Percentiles rank a stretch among this genome's conserved stretches.
Conservation (phyloP, 2,329 filamentous ascomycete species). For the Hypoxylon sp. region DNA sequence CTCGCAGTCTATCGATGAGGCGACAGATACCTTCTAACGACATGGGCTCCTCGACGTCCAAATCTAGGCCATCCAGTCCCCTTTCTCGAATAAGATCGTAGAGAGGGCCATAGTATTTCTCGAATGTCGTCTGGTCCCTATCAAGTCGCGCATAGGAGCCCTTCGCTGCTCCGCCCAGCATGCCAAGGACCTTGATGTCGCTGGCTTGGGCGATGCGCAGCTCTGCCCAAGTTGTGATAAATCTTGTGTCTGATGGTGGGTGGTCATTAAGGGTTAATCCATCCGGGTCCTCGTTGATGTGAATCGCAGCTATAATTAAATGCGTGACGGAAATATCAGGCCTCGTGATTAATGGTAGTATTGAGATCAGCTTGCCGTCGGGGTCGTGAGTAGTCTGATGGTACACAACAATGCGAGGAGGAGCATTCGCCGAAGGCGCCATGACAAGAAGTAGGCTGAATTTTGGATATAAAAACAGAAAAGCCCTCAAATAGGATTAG, state of each 20-base stretch:
- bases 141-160: conserved; percentile 73
- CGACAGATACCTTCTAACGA: conserved; percentile 71
- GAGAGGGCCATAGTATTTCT: conserved; percentile 76
- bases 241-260: conserved; percentile 70
- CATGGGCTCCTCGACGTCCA: conserved; percentile 81
- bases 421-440: conserved; percentile 34
- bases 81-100: conserved; percentile 68
- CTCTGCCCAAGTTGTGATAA: conserved; percentile 76
- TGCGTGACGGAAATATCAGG: conserved; percentile 68
- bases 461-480: not conserved
- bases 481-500: not conserved
- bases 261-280: conserved; percentile 82
- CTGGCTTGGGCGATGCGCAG: conserved; percentile 74
- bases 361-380: conserved; percentile 54
- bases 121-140: conserved; percentile 65
- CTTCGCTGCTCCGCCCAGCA: conserved; percentile 83
- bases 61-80: conserved; percentile 73
- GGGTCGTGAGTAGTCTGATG: conserved; percentile 58
- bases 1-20: conserved; percentile 72
- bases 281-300: conserved; percentile 75
- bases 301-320: conserved; percentile 81
- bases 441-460: conserved; percentile 27
- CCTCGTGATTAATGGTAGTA: conserved; percentile 56
- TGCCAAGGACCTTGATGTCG: conserved; percentile 80
- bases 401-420: conserved; percentile 49